Base-by-base conservation (phyloP, 805 yeast species). In the Starmerella gropengiesseri region DNA sequence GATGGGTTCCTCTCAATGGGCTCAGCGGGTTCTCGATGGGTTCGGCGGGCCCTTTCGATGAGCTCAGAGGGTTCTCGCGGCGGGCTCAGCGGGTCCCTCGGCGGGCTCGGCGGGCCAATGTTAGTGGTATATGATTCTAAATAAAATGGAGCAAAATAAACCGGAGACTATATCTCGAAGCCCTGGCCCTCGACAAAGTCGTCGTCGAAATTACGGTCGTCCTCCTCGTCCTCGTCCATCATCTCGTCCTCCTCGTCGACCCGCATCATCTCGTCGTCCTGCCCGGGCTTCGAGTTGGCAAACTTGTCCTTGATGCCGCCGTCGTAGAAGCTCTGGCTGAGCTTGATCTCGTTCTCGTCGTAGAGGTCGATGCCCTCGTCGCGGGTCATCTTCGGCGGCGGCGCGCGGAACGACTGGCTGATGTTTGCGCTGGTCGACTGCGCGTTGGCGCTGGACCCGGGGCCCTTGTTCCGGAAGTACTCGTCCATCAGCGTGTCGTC, bases 401-500 rank as follows among this genome's bases (percentile, higher is more conserved):
- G 47, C 25, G 49, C 46, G 17, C 53, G 47, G 48, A 36, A 48
- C 20, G 46, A 40, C 25, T 47, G 45, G 31, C 46, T 43, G 34
- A 44, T n/a, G 30, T 48, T 30, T 18, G 42, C 32, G 23, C 35
- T 18, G 30, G 34, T 35, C 21, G 30, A 29, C 26, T 20, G 29
- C 30, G 40, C 17, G 31, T 18, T 21, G 41, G 18, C 40, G 11
- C 44, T 27, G 31, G 40, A 3, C 7, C 32, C 37, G 36, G 29
- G 16, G 32, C 44, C 41, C 45, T 49, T 33, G 17, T 50, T 46
- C 26, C 56, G 54, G 54, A 81, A 80, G 62, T 81, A 82, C 53
- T 87, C 95, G 56, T 87, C 94, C 71, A 87, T 77, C 70, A 89
- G 77, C 23, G 94, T 75, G 20, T 83, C 96, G 60, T 87, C 95